These are phyloP conservation scores for Coemansia sp. DNA, from an alignment of 192 early-diverging fungal species.

Conservation along the genomic window DNA sequence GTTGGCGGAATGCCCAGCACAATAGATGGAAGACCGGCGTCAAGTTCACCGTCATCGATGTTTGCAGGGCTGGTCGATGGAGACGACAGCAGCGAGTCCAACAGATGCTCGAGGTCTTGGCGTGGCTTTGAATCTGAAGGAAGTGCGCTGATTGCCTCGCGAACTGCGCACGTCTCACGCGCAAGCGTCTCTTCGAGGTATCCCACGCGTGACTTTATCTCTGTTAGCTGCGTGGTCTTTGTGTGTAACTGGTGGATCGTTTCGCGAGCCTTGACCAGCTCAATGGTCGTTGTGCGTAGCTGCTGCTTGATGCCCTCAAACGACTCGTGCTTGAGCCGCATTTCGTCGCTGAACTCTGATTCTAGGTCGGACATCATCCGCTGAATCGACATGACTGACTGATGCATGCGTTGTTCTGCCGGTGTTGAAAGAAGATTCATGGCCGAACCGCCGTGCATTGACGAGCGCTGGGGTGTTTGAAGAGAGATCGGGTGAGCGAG, in stretches of 20 bases:
- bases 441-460: background rate
- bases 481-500: background rate
- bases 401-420: slow-evolving; percentile 45
- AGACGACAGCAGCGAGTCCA: slow-evolving; percentile 21
- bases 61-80: slow-evolving; percentile 1
- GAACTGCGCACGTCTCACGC: slow-evolving; percentile 49
- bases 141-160: slow-evolving; percentile 31
- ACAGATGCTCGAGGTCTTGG: slow-evolving; percentile 20
- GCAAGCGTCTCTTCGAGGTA: slow-evolving; percentile 59
- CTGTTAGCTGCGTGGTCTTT: slow-evolving; percentile 55
- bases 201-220: slow-evolving; percentile 60
- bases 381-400: slow-evolving; percentile 57
- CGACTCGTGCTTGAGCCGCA: slow-evolving; percentile 57
- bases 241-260: slow-evolving; percentile 53
- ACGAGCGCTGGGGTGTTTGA: background rate
- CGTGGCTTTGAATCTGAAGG: slow-evolving; percentile 32
- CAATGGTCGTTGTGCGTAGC: slow-evolving; percentile 54
- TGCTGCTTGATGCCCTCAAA: slow-evolving; percentile 57
- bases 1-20: slow-evolving; percentile 11
- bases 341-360: slow-evolving; percentile 60
- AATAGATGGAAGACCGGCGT: background rate
- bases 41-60: slow-evolving; percentile 1
- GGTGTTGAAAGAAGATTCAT: slow-evolving; percentile 24
- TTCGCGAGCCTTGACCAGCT: slow-evolving; percentile 56
- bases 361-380: slow-evolving; percentile 69